Evolutionary conservation across 2,329 filamentous ascomycete genomes (phyloP), one percentile per base, ranked within the genome.

Genomic region (Clathrospora elynae): DNA sequence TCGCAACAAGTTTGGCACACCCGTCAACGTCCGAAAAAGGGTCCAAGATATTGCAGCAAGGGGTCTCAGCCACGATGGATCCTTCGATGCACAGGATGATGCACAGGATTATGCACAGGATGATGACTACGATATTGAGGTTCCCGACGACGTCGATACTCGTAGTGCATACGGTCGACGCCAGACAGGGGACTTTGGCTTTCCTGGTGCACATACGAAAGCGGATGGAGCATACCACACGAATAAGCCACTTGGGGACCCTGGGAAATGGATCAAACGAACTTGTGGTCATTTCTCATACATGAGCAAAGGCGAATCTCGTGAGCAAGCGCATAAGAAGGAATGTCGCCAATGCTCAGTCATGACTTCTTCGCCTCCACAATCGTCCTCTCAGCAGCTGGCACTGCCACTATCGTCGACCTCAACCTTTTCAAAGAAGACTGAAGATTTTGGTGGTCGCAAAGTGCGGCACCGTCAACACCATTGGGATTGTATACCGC

Each of bases 101-200:
- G n/a, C n/a, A n/a, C n/a, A n/a, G n/a, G n/a, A n/a, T n/a, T n/a
- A n/a, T n/a, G n/a, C n/a, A n/a, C n/a, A n/a, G n/a, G n/a, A n/a
- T n/a, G n/a, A n/a, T n/a, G n/a, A n/a, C n/a, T 19, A 53, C 17
- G 35, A 44, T 3, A 37, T 54, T 10, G 47, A 50, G 23, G 54
- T 63, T 8, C 63, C 60, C 3, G 37, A 59, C 20, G 45, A 64
- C 42, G 38, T 66, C 13, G 64, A 68, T 29, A 57, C 46, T 48
- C 59, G 63, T 25, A 47, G 48, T 25, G 58, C 49, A n/a, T 70
- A 63, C 13, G 63, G 65, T 11, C 62, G 61, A 29, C 63, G 64
- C 20, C 53, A 53, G 16, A 66, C 62, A 6, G 49, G 58, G 29
- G 63, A 70, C 31, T 68, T 70, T 34, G 62, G 65, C 16, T 70